These are phyloP conservation scores for Penicillium malachiteum DNA, from an alignment of 495 filamentous ascomycete species.

Conservation along the genomic window DNA sequence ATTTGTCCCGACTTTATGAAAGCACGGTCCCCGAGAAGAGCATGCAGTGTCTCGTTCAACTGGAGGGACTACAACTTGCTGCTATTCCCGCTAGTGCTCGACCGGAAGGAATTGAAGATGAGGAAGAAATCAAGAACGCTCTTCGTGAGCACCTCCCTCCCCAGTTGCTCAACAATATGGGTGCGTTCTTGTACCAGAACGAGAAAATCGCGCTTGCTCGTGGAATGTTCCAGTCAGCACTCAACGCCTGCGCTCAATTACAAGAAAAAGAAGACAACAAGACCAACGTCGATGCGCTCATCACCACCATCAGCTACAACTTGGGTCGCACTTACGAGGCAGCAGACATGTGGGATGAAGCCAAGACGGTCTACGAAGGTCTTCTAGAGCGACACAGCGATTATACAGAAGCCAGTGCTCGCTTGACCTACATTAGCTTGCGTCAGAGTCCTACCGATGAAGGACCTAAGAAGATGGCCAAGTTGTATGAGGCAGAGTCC, in stretches of 20 bases:
- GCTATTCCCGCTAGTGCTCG: slow-evolving; percentile 66
- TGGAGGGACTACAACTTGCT: slow-evolving; percentile 82
- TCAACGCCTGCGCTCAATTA: slow-evolving; percentile 79
- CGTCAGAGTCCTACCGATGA: slow-evolving; percentile 81
- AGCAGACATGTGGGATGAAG: slow-evolving; percentile 74
- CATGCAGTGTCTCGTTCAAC: slow-evolving; percentile 82
- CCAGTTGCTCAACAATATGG: slow-evolving; percentile 95
- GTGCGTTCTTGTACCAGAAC: slow-evolving; percentile 84
- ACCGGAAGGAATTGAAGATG: slow-evolving; percentile 64
- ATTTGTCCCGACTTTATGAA: slow-evolving; percentile 89
- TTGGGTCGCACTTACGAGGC: slow-evolving; percentile 95
- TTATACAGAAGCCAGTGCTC: slow-evolving; percentile 86
- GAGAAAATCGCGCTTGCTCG: slow-evolving; percentile 81
- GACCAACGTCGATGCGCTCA: slow-evolving; percentile 81
- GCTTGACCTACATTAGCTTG: slow-evolving; percentile 85
- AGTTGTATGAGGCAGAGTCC: slow-evolving; percentile 76
- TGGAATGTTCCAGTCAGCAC: slow-evolving; percentile 81
- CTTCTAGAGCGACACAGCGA: slow-evolving; percentile 78
- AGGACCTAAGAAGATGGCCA: slow-evolving; percentile 77
- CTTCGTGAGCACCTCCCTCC: slow-evolving; percentile 78
- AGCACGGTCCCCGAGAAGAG: slow-evolving; percentile 81
- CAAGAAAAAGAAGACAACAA: slow-evolving; percentile 52
- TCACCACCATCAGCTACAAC: slow-evolving; percentile 94
- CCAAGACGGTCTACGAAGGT: slow-evolving; percentile 81
- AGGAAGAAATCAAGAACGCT: slow-evolving; percentile 53